These are phyloP conservation scores for Aspergillus tanneri DNA, from an alignment of 2,329 filamentous ascomycete species.

Conservation along the genomic window DNA sequence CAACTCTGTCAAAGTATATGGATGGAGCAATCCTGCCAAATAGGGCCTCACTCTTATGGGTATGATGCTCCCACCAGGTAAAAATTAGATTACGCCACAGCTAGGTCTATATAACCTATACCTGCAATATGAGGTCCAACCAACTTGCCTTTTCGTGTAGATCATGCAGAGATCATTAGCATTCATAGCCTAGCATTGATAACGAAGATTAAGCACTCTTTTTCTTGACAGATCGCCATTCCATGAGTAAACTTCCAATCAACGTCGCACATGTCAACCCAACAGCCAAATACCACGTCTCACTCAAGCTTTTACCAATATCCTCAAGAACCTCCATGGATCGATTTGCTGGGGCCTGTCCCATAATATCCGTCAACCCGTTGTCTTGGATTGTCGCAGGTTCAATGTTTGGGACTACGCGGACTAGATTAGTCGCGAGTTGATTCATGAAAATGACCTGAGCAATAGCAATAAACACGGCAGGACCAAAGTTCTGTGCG, in stretches of 20 bases:
- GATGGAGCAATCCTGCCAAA: too few species aligned
- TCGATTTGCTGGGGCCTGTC: constrained; percentile 6
- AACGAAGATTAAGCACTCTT: too few species aligned
- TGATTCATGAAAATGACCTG: constrained; percentile 54
- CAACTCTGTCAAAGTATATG: too few species aligned
- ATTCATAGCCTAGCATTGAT: too few species aligned
- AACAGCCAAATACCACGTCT: constrained; percentile 25
- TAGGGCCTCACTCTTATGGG: too few species aligned
- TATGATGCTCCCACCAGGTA: too few species aligned
- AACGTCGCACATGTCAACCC: constrained; percentile 24
- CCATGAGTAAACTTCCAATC: constrained; percentile 23
- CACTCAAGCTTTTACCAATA: constrained; percentile 21
- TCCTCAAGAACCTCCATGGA: constrained; percentile 18
- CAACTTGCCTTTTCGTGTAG: too few species aligned
- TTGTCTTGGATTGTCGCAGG: constrained; percentile 15
- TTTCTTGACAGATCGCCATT: constrained; percentile 30
- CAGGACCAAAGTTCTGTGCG: constrained; percentile 40
- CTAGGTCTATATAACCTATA: too few species aligned
- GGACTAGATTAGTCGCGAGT: constrained; percentile 31
- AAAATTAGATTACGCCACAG: too few species aligned
- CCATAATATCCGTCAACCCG: constrained; percentile 21
- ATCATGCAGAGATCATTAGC: too few species aligned
- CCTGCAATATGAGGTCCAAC: too few species aligned
- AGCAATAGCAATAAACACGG: constrained; percentile 53
- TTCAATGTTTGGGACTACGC: constrained; percentile 14